Evolutionary conservation across 208 protist species (phyloP).

Genomic region (Angomonas ambiguus): DNA sequence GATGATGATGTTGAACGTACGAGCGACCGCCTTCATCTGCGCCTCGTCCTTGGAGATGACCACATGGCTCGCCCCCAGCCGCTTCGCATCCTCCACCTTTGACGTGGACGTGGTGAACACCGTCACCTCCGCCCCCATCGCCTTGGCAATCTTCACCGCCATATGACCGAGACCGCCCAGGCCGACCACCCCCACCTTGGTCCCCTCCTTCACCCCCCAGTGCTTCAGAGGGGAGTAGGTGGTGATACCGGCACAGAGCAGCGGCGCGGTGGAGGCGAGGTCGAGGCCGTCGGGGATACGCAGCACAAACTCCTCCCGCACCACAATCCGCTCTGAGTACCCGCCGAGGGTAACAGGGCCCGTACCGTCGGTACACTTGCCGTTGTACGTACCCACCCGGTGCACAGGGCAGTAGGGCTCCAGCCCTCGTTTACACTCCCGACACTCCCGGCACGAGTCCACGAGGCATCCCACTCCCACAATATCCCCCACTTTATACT

Average conservation of each 20-base stretch:
- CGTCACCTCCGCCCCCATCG: conserved; percentile 82
- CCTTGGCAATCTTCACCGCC: conserved; percentile 78
- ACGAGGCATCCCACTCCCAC: conserved; percentile 89
- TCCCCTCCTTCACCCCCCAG: conserved; percentile 55
- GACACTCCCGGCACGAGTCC: conserved; percentile 72
- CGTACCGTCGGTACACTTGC: conserved; percentile 25
- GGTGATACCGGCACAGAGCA: conserved; percentile 90
- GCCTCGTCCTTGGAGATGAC: conserved; percentile 48
- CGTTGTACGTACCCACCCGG: conserved; percentile 56
- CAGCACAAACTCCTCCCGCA: conserved; percentile 59
- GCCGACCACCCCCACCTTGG: conserved; percentile 71
- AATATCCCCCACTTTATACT: conserved; percentile 72
- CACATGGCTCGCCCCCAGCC: conserved; percentile 63
- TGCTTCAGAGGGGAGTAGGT: conserved; percentile 76
- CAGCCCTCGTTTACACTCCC: conserved; percentile 51
- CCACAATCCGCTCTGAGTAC: conserved; percentile 71
- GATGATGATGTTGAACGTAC: conserved; percentile 58
- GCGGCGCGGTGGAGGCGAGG: conserved; percentile 56
- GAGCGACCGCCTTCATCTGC: conserved; percentile 40
- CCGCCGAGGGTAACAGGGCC: conserved; percentile 41
- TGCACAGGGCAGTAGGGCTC: conserved; percentile 74
- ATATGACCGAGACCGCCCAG: conserved; percentile 90
- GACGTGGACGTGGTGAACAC: conserved; percentile 64
- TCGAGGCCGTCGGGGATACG: conserved; percentile 61
- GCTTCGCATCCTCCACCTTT: conserved; percentile 58